These are phyloP conservation scores for Pseudogymnoascus sp. DNA, from an alignment of 2,329 filamentous ascomycete genomes.

Conservation along the genomic window DNA sequence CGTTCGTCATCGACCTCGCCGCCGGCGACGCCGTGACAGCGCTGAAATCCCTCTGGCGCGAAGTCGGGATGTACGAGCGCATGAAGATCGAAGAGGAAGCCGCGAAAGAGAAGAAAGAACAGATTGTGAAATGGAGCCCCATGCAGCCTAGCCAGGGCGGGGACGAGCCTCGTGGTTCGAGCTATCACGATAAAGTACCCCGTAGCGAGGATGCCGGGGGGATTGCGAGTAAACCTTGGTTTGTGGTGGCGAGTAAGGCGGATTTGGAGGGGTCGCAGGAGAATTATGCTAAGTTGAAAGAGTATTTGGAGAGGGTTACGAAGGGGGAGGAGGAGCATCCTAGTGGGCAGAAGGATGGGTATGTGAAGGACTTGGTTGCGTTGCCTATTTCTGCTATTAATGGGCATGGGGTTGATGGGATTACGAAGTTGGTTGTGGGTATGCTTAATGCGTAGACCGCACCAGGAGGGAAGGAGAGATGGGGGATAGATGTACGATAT, in stretches of 20 bases:
- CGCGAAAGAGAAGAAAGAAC: conserved; percentile 43
- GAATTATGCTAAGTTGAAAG: conserved; percentile 64
- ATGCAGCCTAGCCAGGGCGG: conserved; percentile 38
- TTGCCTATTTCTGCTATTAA: conserved; percentile 88
- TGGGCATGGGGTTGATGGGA: conserved; percentile 71
- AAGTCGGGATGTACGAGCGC: conserved; percentile 76
- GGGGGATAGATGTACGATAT: not conserved
- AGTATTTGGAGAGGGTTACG: conserved; percentile 63
- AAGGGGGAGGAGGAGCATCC: conserved; percentile 63
- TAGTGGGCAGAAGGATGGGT: conserved; percentile 52
- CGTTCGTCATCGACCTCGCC: conserved; percentile 84
- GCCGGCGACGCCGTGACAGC: conserved; percentile 73
- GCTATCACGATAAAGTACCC: conserved; percentile 16
- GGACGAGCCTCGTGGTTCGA: not conserved
- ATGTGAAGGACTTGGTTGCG: conserved; percentile 57
- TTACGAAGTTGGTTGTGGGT: conserved; percentile 66
- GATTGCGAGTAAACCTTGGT: conserved; percentile 94
- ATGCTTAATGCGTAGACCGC: conserved; percentile 47
- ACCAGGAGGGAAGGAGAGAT: not conserved
- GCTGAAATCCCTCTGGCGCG: conserved; percentile 78
- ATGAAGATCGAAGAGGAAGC: conserved; percentile 65
- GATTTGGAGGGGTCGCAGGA: conserved; percentile 72
- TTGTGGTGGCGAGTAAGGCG: conserved; percentile 89
- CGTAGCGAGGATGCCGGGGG: conserved; percentile 22
- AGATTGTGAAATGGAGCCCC: conserved; percentile 53